A percentile compares a stretch with the other conserved stretches of the same genome.
Evolutionary conservation across 345 rosid species (phyloP).

Genomic region (Clausena lansium): DNA sequence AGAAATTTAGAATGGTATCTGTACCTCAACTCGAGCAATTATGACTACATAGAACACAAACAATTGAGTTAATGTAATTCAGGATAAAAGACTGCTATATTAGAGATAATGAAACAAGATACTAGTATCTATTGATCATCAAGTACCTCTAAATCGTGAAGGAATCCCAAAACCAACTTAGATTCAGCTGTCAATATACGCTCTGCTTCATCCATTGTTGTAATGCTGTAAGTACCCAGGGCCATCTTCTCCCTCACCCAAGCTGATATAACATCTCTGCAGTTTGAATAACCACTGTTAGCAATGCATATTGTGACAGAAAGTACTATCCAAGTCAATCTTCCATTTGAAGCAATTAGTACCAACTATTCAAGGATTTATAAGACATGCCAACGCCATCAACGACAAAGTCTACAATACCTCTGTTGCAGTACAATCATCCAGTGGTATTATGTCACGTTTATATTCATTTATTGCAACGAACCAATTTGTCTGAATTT

Average conservation of each 20-base stretch:
- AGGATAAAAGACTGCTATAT: neutral
- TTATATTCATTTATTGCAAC: neutral
- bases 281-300: neutral
- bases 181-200: constrained; percentile 28
- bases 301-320: neutral
- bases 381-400: no score
- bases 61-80: neutral
- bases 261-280: constrained; percentile 40
- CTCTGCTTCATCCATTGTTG: constrained; percentile 37
- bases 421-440: no score
- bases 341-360: no score
- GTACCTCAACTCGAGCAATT: neutral
- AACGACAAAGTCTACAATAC: no score
- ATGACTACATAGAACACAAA: no score
- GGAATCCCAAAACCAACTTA: constrained; percentile 38
- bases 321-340: no score
- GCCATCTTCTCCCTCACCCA: constrained; percentile 43
- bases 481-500: no score
- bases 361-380: no score
- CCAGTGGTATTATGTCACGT: no score
- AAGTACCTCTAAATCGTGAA: constrained; percentile 42
- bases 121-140: neutral
- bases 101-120: neutral
- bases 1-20: neutral
- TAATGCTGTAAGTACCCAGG: constrained; percentile 30